Conservation (phyloP, 2,329 filamentous ascomycete species). For the Leptographium procerum region DNA sequence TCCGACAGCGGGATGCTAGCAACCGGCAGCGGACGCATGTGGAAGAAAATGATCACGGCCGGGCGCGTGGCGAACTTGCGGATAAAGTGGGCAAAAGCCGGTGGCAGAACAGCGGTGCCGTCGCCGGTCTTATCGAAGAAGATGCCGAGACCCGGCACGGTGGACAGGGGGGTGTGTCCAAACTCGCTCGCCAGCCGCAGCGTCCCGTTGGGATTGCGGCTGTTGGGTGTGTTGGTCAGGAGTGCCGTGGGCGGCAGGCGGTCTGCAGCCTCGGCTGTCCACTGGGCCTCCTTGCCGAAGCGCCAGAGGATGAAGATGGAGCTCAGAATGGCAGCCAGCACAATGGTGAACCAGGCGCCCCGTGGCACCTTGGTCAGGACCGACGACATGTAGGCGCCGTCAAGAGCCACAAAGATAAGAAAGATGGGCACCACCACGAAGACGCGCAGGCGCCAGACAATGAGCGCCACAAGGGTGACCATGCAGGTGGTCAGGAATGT, state of each 20-base stretch:
- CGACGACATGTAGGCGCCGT: slow-evolving; percentile 59
- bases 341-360: slow-evolving; percentile 68
- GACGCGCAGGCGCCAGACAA: slow-evolving; percentile 57
- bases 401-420: slow-evolving; percentile 52
- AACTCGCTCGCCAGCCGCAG: slow-evolving; percentile 16
- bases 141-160: slow-evolving; percentile 50
- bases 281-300: slow-evolving; percentile 69
- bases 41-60: slow-evolving; percentile 63
- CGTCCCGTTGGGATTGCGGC: slow-evolving; percentile 6
- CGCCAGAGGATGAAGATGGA: slow-evolving; percentile 63
- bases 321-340: slow-evolving; percentile 50
- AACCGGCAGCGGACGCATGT: slow-evolving; percentile 51
- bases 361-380: slow-evolving; percentile 62
- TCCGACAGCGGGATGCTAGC: slow-evolving; percentile 41
- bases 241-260: slow-evolving; percentile 37
- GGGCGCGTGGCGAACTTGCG: slow-evolving; percentile 58
- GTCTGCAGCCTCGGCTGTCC: slow-evolving; percentile 56
- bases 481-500: slow-evolving; percentile 70
- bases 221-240: slow-evolving; percentile 12
- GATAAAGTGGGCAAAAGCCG: slow-evolving; percentile 61
- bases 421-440: slow-evolving; percentile 50
- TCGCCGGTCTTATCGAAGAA: slow-evolving; percentile 71
- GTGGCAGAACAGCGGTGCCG: slow-evolving; percentile 33
- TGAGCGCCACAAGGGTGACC: slow-evolving; percentile 57
- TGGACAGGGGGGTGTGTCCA: slow-evolving; percentile 31